A percentile compares a stretch with the other conserved stretches of the same genome.
Conservation (phyloP, 2,329 filamentous ascomycete genomes). For the Proliferodiscus dingleyae region DNA sequence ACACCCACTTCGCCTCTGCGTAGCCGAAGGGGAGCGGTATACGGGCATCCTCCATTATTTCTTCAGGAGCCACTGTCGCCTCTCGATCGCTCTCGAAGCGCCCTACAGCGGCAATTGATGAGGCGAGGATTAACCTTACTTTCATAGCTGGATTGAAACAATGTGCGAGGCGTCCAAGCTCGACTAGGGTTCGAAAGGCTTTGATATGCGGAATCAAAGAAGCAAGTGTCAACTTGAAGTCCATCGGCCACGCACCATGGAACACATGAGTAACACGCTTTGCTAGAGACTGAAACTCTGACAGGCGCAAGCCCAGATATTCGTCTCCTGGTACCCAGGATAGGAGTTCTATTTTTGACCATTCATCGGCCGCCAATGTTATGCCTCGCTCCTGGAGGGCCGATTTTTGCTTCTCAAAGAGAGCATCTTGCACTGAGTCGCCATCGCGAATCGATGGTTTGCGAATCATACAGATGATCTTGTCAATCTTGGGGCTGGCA, state of each 20-base stretch:
- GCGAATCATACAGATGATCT: too few species aligned
- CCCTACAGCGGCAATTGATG: background rate
- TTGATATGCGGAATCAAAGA: conserved; percentile 36
- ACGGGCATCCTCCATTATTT: background rate
- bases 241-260: conserved; percentile 48
- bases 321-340: too few species aligned
- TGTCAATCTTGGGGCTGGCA: too few species aligned
- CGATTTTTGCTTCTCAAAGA: too few species aligned
- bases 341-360: too few species aligned
- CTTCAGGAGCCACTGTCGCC: background rate
- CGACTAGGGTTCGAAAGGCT: background rate
- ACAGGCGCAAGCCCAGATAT: background rate
- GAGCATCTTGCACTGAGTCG: too few species aligned
- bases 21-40: conserved; percentile 30
- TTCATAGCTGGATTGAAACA: conserved; percentile 35
- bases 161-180: background rate
- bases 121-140: background rate
- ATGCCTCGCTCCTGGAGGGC: too few species aligned
- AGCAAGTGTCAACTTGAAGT: conserved; percentile 32
- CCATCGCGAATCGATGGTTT: too few species aligned
- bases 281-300: background rate
- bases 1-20: conserved; percentile 20
- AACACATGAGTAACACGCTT: conserved; percentile 42
- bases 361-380: too few species aligned
- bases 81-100: conserved; percentile 11